Evolutionary conservation across 495 filamentous ascomycete genomes (phyloP).

Genomic region (Neurospora sp.): DNA sequence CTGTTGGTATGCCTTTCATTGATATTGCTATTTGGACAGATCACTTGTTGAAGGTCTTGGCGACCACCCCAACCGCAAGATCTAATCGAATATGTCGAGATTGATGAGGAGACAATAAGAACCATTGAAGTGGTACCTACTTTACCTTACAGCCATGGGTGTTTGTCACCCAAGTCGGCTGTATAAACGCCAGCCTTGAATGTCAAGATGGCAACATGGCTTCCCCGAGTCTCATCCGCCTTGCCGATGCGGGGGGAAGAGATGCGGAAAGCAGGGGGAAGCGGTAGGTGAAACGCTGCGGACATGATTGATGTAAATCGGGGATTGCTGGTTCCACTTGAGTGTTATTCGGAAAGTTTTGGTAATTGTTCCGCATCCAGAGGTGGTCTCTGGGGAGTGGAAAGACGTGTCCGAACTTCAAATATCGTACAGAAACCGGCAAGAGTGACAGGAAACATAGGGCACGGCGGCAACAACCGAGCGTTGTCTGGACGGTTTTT

Average conservation of each 20-base stretch:
- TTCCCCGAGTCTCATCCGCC: neutral
- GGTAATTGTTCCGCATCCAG: neutral
- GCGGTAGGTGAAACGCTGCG: neutral
- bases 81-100: neutral
- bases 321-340: neutral
- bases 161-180: neutral
- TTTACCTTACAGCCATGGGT: neutral
- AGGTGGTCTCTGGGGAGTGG: neutral
- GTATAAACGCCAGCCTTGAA: neutral
- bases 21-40: neutral
- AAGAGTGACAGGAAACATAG: neutral
- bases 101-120: neutral
- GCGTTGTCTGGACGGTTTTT: neutral
- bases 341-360: neutral
- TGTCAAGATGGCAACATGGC: neutral
- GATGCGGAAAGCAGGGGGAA: neutral
- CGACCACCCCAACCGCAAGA: neutral
- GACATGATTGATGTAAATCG: neutral
- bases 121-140: neutral
- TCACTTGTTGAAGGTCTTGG: neutral
- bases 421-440: neutral
- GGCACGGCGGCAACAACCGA: neutral
- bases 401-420: neutral
- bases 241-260: neutral
- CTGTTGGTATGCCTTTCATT: neutral